Evolutionary conservation across 305 asterid genomes (phyloP).

Genomic region (Fraxinus xanthoxyloides): DNA sequence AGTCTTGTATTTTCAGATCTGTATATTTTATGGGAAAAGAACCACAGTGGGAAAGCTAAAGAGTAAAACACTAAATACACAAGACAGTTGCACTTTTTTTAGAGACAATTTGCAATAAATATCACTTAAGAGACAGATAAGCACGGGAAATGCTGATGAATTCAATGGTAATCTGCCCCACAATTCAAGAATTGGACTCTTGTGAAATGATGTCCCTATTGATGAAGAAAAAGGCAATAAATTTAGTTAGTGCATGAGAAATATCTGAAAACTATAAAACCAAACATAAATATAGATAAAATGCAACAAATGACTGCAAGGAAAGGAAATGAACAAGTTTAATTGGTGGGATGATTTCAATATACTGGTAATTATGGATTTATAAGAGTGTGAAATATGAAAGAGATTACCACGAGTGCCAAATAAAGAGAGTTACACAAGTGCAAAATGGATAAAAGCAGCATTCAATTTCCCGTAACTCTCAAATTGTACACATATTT

Average conservation of each 20-base stretch:
- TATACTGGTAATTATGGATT: constrained; percentile 23
- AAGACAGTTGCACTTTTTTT: constrained; percentile 16
- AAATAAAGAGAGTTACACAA: constrained; percentile 43
- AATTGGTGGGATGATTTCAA: constrained; percentile 25
- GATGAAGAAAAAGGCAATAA: constrained; percentile 33
- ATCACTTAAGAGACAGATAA: constrained; percentile 31
- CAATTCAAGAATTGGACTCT: constrained; percentile 34
- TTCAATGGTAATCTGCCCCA: constrained; percentile 33
- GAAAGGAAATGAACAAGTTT: constrained; percentile 18
- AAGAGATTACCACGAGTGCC: constrained; percentile 25
- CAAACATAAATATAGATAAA: constrained; percentile 5
- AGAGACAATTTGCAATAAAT: constrained; percentile 25
- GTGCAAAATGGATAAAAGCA: constrained; percentile 36
- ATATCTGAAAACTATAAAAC: constrained; percentile 55
- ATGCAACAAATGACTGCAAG: constrained; percentile 33
- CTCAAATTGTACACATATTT: constrained; percentile 27
- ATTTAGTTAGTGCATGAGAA: constrained; percentile 44
- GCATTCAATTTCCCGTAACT: constrained; percentile 37
- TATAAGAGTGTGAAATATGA: constrained; percentile 29
- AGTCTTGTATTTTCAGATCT: constrained; percentile 34
- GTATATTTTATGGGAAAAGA: neutral
- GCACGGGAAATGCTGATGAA: constrained; percentile 28
- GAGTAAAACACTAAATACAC: neutral
- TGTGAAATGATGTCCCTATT: constrained; percentile 38
- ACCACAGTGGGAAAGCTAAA: neutral